Percentiles rank a stretch among this genome's conserved stretches.
Evolutionary conservation across 1,284 basidiomycete genomes (phyloP).

Genomic region (Cerrena zonata): DNA sequence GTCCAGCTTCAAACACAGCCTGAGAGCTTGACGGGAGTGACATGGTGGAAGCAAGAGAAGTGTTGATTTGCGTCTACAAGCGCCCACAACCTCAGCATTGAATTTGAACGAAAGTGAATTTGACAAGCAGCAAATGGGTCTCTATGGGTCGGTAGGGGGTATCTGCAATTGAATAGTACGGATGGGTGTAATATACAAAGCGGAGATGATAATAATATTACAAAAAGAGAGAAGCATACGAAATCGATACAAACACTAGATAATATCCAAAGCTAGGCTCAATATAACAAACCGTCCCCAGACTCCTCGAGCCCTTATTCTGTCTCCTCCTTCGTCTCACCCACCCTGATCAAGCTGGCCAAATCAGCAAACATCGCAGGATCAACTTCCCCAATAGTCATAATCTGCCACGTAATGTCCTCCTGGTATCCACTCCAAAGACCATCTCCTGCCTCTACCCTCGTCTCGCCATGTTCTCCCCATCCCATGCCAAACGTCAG

Average conservation of each 20-base stretch:
- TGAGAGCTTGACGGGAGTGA: constrained; percentile 3
- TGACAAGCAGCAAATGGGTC: no score
- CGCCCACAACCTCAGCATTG: constrained; percentile 4
- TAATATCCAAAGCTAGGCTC: constrained; percentile 18
- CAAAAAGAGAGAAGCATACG: neutral
- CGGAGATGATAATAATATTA: neutral
- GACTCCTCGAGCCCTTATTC: constrained; percentile 13
- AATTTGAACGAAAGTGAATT: no score
- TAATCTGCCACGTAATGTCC: constrained; percentile 56
- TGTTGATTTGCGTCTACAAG: no score
- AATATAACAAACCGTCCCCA: constrained; percentile 4
- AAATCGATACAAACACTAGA: constrained; percentile 7
- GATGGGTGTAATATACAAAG: neutral
- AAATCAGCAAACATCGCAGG: constrained; percentile 66
- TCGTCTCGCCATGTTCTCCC: constrained; percentile 64
- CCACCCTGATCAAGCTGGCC: constrained; percentile 65
- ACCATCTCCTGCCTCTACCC: constrained; percentile 64
- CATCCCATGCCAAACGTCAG: constrained; percentile 73
- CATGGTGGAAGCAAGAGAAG: constrained; percentile 6
- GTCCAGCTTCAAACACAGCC: constrained; percentile 9
- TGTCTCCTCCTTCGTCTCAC: constrained; percentile 28
- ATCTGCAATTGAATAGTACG: no score
- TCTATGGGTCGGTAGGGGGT: no score
- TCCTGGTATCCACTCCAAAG: constrained; percentile 71
- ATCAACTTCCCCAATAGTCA: constrained; percentile 65